Base-by-base conservation (phyloP, 441 rosid species). In the Adansonia gregorii region DNA sequence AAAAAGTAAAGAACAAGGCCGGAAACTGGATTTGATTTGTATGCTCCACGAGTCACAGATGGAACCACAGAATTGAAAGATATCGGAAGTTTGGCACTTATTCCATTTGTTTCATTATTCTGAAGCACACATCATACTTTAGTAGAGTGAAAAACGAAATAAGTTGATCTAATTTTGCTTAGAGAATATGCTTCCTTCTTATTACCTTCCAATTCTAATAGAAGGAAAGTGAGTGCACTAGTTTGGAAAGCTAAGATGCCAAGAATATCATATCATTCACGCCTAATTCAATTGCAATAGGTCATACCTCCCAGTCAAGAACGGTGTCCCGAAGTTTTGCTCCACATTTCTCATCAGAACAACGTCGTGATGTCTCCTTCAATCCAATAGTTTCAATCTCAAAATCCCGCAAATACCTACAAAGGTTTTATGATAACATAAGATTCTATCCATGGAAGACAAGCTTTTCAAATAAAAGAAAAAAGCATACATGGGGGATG, bases 351-450 rank as follows among this genome's bases (percentile, higher is more conserved):
- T 19, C 82, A 83, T 77, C 76, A 67, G 95, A 78, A 83, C 99
- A 95, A 72, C 85, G 95, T 41, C 95, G 88, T 65, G 97, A 83
- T 64, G 99, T 95, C 86, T 90, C 97, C 86, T 94, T 95, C 67
- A 95, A 85, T 80, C 99, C 99, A 78, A 95, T 91, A 56, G 97
- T 89, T 86, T 95, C 99, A 83, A 95, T 92, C 86, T 95, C 99
- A 75, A 95, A 95, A 83, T 94, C 99, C 68, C 99, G 89, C 60
- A 94, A 67, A 81, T 90, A 95, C 95, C 99, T 95, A 76, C 78
- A 78, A 39, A 83, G 20, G 59, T 79, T 78, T 73, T 72, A 78
- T 20, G 72, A 52, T 31, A 67, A 49, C 10, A 56, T 43, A 77
- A 65, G 67, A n/a, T 72, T 71, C 52, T 7, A 77, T 64, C 43